phyloP scores from a whole-genome alignment of 441 rosid genomes.

The Populus hybrid region DNA sequence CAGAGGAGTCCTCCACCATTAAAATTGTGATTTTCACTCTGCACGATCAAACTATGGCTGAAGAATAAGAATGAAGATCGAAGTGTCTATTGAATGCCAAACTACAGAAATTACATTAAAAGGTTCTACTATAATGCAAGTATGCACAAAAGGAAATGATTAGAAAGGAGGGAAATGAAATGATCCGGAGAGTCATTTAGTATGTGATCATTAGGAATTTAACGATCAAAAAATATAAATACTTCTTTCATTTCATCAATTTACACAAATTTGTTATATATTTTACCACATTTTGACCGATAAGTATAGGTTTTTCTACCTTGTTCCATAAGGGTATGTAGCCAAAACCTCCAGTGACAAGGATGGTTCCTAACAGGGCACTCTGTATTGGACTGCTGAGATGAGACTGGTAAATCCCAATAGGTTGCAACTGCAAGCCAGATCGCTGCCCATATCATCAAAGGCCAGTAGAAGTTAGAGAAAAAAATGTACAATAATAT shows the following conservation, averaged over 20 bases:
- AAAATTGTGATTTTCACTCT: conserved; percentile 27
- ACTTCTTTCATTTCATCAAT: too few relatives aligned
- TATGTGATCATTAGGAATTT: too few relatives aligned
- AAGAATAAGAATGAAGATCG: too few relatives aligned
- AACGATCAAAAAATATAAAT: too few relatives aligned
- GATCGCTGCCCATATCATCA: conserved; percentile 21
- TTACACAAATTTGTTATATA: neutral
- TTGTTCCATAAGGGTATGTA: conserved; percentile 30
- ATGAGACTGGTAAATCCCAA: conserved; percentile 31
- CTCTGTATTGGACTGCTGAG: conserved; percentile 29
- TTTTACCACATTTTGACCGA: neutral
- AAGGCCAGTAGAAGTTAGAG: neutral
- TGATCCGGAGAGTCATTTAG: too few relatives aligned
- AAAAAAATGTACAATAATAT: neutral
- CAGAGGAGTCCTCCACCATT: conserved; percentile 29
- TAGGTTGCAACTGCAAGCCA: conserved; percentile 34
- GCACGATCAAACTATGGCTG: conserved; percentile 10
- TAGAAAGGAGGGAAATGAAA: too few relatives aligned
- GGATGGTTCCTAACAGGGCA: conserved; percentile 29
- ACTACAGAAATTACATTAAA: too few relatives aligned
- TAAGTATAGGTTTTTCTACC: conserved; percentile 14
- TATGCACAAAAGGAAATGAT: too few relatives aligned
- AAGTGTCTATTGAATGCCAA: too few relatives aligned
- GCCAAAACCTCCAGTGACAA: conserved; percentile 22
- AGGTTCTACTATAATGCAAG: too few relatives aligned